Base-by-base conservation (phyloP, 176 grass and related monocot species). In the Phoenix dactylifera region DNA sequence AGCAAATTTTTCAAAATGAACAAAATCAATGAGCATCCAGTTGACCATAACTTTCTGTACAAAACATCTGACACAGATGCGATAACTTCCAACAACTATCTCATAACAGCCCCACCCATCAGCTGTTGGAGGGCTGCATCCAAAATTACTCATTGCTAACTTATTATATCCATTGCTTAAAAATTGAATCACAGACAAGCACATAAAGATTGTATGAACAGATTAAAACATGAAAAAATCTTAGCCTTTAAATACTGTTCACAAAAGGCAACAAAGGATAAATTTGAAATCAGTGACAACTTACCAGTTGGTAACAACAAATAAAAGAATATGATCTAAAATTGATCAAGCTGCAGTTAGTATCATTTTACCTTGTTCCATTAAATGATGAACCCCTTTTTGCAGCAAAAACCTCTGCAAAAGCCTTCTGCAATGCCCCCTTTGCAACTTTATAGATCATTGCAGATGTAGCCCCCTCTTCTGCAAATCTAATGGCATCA, bases 401-500 rank as follows among this genome's bases (percentile, higher is more conserved):
- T 50, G 75, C 49, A 65, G 65, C 54, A 61, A 66, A 67, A 44
- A 82, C 66, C 71, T 82, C 75, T 22, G 75, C 29, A 59, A 87
- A 76, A 59, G 74, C 84, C 60, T 78, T 81, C 17, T 69, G 67
- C 71, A 82, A 75, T 48, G 74, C 66, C 55, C 72, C 74, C 57
- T 79, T 82, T 18, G 84, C 79, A 55, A 61, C 62, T 61, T 76
- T 79, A 71, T 82, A 87, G 18, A 87, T 74, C 16, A 59, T 39
- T 54, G 50, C 57, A 55, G 74, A 75, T 70, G 66, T 78, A n/a
- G 84, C 60, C 22, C 75, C 79, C 54, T 82, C 79, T 26, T 87
- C 79, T 4, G 84, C 79, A 66, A 87, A 69, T 26, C 62, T 73
- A 57, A 79, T 79, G 32, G 75, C 79, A 79, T 87, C 75, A 59